Base-by-base conservation (phyloP, 176 grass and related monocot species). In the Avena insularis region DNA sequence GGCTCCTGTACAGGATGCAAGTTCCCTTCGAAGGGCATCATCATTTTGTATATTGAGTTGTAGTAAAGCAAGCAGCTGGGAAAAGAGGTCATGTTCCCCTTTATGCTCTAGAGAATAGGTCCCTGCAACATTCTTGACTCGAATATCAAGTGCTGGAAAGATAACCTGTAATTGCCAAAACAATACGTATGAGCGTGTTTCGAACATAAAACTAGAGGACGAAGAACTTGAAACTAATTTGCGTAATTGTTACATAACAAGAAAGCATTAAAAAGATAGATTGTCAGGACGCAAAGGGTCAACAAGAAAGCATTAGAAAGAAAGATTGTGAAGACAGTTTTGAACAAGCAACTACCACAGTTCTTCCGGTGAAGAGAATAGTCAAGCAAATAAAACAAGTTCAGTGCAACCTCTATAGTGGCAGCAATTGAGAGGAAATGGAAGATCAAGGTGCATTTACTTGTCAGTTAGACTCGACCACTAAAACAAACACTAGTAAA, bases 41-140 rank as follows among this genome's bases (percentile, higher is more conserved):
- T 94, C 88, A 83, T 91, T 93, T 71, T 93, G 90, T 80, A 94
- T 86, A 77, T 98, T 85, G 29, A 89, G 81, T 48, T 85, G 78
- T 31, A 97, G 49, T 16, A 98, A 68, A 76, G 67, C 87, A 87
- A 99, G 91, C 6, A 97, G 45, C 58, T 99, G 91, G 36, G 84
- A 58, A 70, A 99, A 99, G 69, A 97, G 94, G 65, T 89, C 83
- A 29, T 71, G 91, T 72, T 99, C 97, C 58, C 94, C 94, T 88
- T 97, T 97, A 83, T 99, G 97, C 81, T 99, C 97, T 3, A 99
- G 90, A 61, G 91, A 95, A 87, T 99, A 99, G 21, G 97, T 99
- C 59, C 92, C 72, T 20, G 94, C 94, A 1, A 99, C 89, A 63
- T 99, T 99, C 91, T 99, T 97, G 53, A 99, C 97, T 84, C 97